Evolutionary conservation across 768 basidiomycete species (phyloP).

Genomic region (Tulasnella sp.): DNA sequence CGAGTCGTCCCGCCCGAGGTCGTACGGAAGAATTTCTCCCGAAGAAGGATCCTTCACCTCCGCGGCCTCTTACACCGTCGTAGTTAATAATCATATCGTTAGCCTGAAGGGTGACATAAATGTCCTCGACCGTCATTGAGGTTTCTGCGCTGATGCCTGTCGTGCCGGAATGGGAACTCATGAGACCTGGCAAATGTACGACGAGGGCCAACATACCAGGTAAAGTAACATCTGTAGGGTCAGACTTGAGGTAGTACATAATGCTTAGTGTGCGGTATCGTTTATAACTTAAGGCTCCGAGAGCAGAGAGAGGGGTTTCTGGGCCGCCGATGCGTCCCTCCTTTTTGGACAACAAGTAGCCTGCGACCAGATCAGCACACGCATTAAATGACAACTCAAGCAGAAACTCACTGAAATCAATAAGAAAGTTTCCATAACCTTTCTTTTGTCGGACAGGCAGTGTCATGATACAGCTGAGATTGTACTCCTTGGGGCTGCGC

Average conservation of each 20-base stretch:
- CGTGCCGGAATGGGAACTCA: conserved; percentile 2
- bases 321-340: conserved; percentile 88
- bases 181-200: not conserved
- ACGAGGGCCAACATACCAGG: conserved; percentile 56
- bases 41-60: not conserved
- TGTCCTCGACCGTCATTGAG: conserved; percentile 88
- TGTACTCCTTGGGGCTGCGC: conserved; percentile 90
- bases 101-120: conserved; percentile 66
- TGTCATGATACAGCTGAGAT: conserved; percentile 99
- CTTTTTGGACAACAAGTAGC: conserved; percentile 94
- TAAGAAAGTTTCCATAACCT: conserved; percentile 95
- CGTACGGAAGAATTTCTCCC: conserved; percentile 9
- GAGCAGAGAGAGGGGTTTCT: conserved; percentile 89
- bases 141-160: conserved; percentile 77
- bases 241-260: conserved; percentile 69
- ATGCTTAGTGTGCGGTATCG: conserved; percentile 90
- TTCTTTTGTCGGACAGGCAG: conserved; percentile 88
- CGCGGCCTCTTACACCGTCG: not conserved
- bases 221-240: conserved; percentile 58
- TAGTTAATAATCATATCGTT: conserved; percentile 62
- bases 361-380: conserved; percentile 43
- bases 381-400: not conserved
- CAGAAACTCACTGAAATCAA: conserved; percentile 88
- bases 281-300: conserved; percentile 91
- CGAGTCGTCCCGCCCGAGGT: not conserved